Conservation (phyloP, 768 basidiomycete genomes). For the Exidia glandulosa region DNA sequence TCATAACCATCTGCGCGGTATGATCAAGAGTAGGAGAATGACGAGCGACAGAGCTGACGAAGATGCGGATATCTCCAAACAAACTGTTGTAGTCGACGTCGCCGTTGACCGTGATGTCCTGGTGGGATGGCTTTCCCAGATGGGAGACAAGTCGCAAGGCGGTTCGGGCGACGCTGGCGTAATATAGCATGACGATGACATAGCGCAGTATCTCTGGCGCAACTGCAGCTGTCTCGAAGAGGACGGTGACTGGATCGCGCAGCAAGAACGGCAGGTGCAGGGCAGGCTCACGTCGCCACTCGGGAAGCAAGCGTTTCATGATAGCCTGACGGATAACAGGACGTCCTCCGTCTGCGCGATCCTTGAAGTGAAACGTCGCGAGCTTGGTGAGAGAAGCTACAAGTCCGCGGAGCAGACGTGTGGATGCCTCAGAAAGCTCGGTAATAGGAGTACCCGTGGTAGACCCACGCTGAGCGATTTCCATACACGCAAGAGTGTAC, state of each 20-base stretch:
- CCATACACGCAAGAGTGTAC: slow-evolving; percentile 76
- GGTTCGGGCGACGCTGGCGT: slow-evolving; percentile 77
- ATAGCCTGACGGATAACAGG: slow-evolving; percentile 75
- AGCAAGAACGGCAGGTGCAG: slow-evolving; percentile 79
- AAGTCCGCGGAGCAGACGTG: slow-evolving; percentile 66
- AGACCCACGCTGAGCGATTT: slow-evolving; percentile 58
- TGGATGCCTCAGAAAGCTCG: slow-evolving; percentile 71
- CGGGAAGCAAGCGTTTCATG: slow-evolving; percentile 80
- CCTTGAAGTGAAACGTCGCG: slow-evolving; percentile 56
- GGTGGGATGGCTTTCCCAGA: slow-evolving; percentile 46
- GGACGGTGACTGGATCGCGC: slow-evolving; percentile 80
- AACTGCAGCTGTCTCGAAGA: slow-evolving; percentile 84
- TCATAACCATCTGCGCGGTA: slow-evolving; percentile 67
- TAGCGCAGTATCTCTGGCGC: slow-evolving; percentile 84
- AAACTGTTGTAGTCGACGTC: slow-evolving; percentile 51
- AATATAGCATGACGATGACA: slow-evolving; percentile 81
- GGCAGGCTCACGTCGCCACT: slow-evolving; percentile 80
- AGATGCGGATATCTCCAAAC: slow-evolving; percentile 79
- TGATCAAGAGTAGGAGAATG: slow-evolving; percentile 84
- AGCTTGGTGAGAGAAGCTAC: slow-evolving; percentile 58
- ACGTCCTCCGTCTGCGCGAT: slow-evolving; percentile 59
- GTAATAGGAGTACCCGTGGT: slow-evolving; percentile 40
- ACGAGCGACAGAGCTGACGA: slow-evolving; percentile 83
- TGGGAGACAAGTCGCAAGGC: slow-evolving; percentile 80
- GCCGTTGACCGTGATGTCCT: slow-evolving; percentile 32